Base-by-base conservation (phyloP, 352 stramenopile genomes). In the Pythium scleroteichum region DNA sequence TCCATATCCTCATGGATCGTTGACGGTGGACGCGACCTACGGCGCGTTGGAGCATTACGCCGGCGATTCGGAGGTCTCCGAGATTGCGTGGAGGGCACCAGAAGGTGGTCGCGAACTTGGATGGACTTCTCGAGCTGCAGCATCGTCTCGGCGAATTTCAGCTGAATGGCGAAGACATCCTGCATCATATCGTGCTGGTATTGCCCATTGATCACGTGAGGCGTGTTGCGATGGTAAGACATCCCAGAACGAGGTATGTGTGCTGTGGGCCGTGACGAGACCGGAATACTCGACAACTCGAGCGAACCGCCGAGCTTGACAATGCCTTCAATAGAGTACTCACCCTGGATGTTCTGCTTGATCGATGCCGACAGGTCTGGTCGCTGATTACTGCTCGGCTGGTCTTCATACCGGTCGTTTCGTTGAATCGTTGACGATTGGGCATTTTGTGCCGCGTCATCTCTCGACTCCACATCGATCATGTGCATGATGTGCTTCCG, bases 131-230 rank as follows among this genome's bases (percentile, higher is more conserved):
- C 80, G 14, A 90, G 63, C 49, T 84, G 81, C 0, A 78, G 64
- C 78, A 90, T 88, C 40, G 78, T 90, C 69, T 90, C 80, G 0
- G 80, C 80, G 26, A 90, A 90, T 42, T 86, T 78, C 13, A 87
- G 49, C 53, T 90, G 78, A 39, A 90, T 67, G 8, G 67, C 73
- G 39, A 88, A 86, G 14, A 90, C 78, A 40, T 90, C 78, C 39
- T 73, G 82, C 20, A 90, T 35, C 10, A 44, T 44, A 14, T 56
- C 33, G 23, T 50, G 44, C 57, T 10, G 76, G 64, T 20, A 85
- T 76, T 9, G 71, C 47, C 16, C 66, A 59, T 49, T 64, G 60
- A 32, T 19, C 19, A 40, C 50, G 4, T 26, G 22, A 32, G 44
- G 33, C 29, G 40, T 17, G 8, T 8, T 5, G 38, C 38, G 29